Percentiles rank a stretch among this genome's conserved stretches.
These are phyloP conservation scores for Coniochaeta ligniaria DNA, from an alignment of 2,329 filamentous ascomycete genomes.

Conservation along the genomic window DNA sequence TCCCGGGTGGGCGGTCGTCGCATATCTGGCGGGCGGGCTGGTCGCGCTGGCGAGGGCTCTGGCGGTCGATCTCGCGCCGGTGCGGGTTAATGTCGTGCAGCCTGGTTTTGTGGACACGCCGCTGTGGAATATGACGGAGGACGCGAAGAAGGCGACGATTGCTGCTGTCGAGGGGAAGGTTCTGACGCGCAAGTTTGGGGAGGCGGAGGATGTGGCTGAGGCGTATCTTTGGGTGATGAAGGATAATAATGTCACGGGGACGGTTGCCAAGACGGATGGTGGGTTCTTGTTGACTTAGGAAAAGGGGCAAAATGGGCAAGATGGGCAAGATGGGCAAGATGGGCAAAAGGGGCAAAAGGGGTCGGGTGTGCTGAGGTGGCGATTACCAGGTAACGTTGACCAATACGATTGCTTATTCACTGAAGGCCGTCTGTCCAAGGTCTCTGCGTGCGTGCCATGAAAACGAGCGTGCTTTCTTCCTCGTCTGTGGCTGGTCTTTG, in stretches of 20 bases:
- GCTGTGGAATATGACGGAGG: conserved; percentile 23
- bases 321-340: no score
- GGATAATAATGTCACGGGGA: conserved; percentile 18
- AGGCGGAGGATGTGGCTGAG: conserved; percentile 19
- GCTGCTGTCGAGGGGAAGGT: conserved; percentile 7
- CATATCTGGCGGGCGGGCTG: conserved; percentile 39
- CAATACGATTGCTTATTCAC: no score
- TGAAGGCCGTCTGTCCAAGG: no score
- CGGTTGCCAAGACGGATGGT: conserved; percentile 13
- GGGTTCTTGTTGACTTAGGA: conserved; percentile 12
- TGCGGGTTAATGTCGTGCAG: conserved; percentile 55
- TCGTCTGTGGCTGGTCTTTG: no score
- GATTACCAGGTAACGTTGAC: no score
- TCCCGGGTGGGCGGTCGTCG: conserved; percentile 41
- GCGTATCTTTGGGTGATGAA: conserved; percentile 21
- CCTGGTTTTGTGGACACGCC: conserved; percentile 47
- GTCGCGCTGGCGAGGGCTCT: conserved; percentile 47
- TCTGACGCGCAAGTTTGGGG: conserved; percentile 13
- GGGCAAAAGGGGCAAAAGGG: not conserved
- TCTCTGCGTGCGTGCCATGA: no score
- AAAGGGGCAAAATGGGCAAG: no score
- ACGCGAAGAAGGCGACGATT: conserved; percentile 13
- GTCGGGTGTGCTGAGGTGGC: no score
- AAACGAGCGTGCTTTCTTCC: no score
- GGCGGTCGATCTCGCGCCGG: conserved; percentile 55